phyloP scores from a whole-genome alignment of 345 rosid species.

The Bruguiera sexangula region DNA sequence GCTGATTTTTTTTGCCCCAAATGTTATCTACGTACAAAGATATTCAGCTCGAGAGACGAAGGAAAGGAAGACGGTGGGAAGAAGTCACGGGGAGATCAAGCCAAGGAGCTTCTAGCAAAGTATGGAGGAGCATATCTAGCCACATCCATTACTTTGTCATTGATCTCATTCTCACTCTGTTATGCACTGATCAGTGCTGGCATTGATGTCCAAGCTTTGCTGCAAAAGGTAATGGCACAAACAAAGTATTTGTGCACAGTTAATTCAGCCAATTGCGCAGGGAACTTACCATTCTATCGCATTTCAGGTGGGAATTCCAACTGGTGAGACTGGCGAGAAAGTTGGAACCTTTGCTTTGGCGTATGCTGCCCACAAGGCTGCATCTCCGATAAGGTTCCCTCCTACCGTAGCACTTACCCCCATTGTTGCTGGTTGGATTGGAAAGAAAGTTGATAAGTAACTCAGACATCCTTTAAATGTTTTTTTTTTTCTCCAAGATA shows the following conservation, averaged over 20 bases:
- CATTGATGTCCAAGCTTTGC: constrained; percentile 72
- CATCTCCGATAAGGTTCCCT: constrained; percentile 91
- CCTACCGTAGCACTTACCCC: constrained; percentile 91
- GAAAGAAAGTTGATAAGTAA: constrained; percentile 63
- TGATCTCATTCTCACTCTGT: constrained; percentile 75
- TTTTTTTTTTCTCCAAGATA: not conserved
- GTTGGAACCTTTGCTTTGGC: constrained; percentile 89
- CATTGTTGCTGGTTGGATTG: constrained; percentile 83
- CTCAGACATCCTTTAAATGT: not conserved
- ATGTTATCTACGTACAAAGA: constrained; percentile 25
- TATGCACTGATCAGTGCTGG: constrained; percentile 66
- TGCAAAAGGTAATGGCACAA: constrained; percentile 45
- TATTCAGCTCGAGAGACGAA: constrained; percentile 67
- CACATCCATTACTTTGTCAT: constrained; percentile 82
- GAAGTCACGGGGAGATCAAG: constrained; percentile 71
- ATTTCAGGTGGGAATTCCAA: constrained; percentile 66
- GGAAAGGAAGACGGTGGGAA: constrained; percentile 37
- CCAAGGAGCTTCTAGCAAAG: constrained; percentile 54
- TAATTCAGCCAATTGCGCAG: not conserved
- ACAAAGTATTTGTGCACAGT: not conserved
- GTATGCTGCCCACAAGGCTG: constrained; percentile 92
- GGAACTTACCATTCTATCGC: constrained; percentile 7
- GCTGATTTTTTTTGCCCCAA: not conserved
- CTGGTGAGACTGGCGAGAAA: constrained; percentile 67
- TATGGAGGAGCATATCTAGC: constrained; percentile 97